These are phyloP conservation scores for Aspergillus biplanus DNA, from an alignment of 495 filamentous ascomycete genomes.

Conservation along the genomic window DNA sequence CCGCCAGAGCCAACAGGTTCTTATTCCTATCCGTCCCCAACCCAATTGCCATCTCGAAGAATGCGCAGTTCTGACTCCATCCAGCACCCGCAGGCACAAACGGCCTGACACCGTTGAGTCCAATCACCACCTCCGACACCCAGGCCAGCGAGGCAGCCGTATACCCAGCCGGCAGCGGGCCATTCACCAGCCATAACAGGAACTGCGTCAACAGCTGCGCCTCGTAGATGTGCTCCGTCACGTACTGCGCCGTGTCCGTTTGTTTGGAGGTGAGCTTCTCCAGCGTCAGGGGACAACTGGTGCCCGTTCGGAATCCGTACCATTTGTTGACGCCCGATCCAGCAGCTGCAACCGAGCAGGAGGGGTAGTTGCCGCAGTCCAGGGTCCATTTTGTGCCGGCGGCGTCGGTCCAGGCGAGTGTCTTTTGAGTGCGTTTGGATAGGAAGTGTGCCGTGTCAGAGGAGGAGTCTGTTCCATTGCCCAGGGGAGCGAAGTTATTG, in stretches of 20 bases:
- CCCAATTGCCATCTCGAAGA: conserved; percentile 1
- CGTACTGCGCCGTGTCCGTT: neutral
- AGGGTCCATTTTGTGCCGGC: neutral
- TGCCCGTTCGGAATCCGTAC: conserved; percentile 2
- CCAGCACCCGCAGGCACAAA: neutral
- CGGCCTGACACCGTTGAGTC: neutral
- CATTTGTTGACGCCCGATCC: neutral
- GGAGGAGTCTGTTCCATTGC: neutral
- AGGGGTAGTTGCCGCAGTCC: neutral
- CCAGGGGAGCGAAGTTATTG: neutral
- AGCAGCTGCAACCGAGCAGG: neutral
- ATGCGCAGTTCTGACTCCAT: neutral
- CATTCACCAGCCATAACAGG: neutral
- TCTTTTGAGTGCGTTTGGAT: neutral
- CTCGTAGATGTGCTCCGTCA: conserved; percentile 7
- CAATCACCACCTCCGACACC: conserved; percentile 8
- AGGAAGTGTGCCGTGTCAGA: neutral
- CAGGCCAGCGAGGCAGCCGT: neutral
- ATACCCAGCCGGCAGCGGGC: neutral
- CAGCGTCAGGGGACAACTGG: neutral
- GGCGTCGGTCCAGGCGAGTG: neutral
- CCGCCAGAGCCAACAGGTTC: neutral
- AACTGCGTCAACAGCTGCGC: neutral
- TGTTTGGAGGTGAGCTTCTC: neutral
- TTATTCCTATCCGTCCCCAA: neutral